These are phyloP conservation scores for Panicum miliaceum DNA, from an alignment of 176 grass and related monocot species.

Conservation along the genomic window DNA sequence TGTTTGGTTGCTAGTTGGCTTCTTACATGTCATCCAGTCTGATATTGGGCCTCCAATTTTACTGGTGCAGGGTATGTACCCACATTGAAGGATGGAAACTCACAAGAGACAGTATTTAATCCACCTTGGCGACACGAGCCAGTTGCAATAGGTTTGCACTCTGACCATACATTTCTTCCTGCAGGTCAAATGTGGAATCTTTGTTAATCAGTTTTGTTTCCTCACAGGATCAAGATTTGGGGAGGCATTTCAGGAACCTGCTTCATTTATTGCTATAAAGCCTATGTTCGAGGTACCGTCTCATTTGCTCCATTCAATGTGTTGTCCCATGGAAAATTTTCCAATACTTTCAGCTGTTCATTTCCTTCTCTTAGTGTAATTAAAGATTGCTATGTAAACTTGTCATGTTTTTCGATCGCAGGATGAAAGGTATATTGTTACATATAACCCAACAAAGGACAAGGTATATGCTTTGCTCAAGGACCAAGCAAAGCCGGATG, in stretches of 20 bases:
- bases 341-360: not conserved
- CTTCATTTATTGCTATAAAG: constrained; percentile 79
- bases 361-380: constrained; percentile 20
- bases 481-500: constrained; percentile 96
- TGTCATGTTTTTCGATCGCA: constrained; percentile 30
- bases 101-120: constrained; percentile 86
- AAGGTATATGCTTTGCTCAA: constrained; percentile 98
- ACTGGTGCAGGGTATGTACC: constrained; percentile 73
- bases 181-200: not conserved
- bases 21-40: constrained; percentile 15
- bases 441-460: constrained; percentile 92
- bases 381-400: not conserved
- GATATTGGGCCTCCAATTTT: constrained; percentile 31
- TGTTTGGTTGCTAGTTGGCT: not conserved
- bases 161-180: constrained; percentile 1
- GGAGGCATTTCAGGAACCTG: constrained; percentile 94
- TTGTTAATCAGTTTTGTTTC: constrained; percentile 4
- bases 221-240: constrained; percentile 82
- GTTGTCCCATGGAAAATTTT: not conserved
- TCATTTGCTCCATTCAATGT: not conserved
- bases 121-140: constrained; percentile 89
- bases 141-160: constrained; percentile 73
- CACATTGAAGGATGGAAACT: constrained; percentile 92
- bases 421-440: constrained; percentile 95
- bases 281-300: constrained; percentile 81